Evolutionary conservation across 208 protist genomes (phyloP), one percentile per base, ranked within the genome.

Genomic region (Paratrypanosoma confusum): DNA sequence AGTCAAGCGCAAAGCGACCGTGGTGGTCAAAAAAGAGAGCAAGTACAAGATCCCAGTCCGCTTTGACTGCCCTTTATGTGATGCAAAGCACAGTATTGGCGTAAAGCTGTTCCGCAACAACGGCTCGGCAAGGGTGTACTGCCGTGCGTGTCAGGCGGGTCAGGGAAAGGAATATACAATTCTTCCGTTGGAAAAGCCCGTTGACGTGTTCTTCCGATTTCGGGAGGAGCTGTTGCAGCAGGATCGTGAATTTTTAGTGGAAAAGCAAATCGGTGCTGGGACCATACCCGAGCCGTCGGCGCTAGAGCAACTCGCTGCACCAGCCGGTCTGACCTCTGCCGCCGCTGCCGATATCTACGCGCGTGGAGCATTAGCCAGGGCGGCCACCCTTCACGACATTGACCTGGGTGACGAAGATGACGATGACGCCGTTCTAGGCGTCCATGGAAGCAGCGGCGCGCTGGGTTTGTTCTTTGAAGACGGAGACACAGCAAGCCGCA

Each of bases 191-290:
- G 83, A 93, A 54, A 84, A 84, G 48, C 53, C 65, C 1, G 79
- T 89, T 0, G 84, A 93, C 44, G 77, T 89, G 10, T 93, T 88
- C 46, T 93, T 93, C 39, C 69, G 71, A 33, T 93, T 90, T 50
- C 76, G 80, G 24, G 84, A 93, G 46, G 64, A 78, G 22, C 55
- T 93, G 25, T 50, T 85, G 34, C 40, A 81, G 41, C 50, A 67
- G 25, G 84, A 93, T 38, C 62, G 64, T 11, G 51, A 66, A 17
- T 74, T 76, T 34, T 40, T 83, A 24, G 50, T 54, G 13, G 42
- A 51, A 33, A 35, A 65, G 24, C 50, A 71, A 33, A 56, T 60
- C 17, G 62, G 71, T 18, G 57, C 62, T 24, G 34, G 48, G 21
- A 46, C 55, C 1, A 55, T 57, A 33, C 25, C 47, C 6, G 28